Evolutionary conservation across 2,329 filamentous ascomycete genomes (phyloP).

Genomic region (Trichoderma oligosporum): DNA sequence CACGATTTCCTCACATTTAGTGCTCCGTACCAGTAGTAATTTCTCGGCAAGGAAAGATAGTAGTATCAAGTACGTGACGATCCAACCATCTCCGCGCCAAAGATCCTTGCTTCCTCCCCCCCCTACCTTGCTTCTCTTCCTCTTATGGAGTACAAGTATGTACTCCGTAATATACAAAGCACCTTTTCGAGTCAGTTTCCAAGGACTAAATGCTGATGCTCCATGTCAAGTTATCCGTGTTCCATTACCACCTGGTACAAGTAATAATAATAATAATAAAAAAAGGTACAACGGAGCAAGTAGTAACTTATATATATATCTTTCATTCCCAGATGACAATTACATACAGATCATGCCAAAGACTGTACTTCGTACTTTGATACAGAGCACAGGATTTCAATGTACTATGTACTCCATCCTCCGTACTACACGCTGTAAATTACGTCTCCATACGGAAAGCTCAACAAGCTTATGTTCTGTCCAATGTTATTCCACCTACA

Average conservation of each 20-base stretch:
- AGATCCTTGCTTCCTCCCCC: not conserved
- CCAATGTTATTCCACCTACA: not conserved
- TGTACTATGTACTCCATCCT: too few relatives aligned
- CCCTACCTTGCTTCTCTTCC: not conserved
- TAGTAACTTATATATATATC: too few relatives aligned
- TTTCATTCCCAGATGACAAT: too few relatives aligned
- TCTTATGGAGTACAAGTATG: not conserved
- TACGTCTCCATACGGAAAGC: not conserved
- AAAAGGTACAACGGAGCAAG: too few relatives aligned
- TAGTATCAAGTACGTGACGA: not conserved
- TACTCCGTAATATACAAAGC: not conserved
- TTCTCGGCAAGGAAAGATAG: conserved; percentile 5
- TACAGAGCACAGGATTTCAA: too few relatives aligned
- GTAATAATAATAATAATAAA: too few relatives aligned
- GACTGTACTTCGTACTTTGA: too few relatives aligned
- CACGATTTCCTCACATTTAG: not conserved
- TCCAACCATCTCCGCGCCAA: not conserved
- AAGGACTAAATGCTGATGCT: conserved; percentile 5
- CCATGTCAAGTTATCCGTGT: not conserved
- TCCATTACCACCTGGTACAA: not conserved
- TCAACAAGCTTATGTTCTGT: too few relatives aligned
- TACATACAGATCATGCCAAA: too few relatives aligned
- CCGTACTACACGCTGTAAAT: not conserved
- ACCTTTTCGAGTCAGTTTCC: not conserved
- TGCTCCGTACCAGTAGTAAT: too few relatives aligned